phyloP scores from a whole-genome alignment of 2,329 filamentous ascomycete genomes.

The Dichotomopilus funicola region DNA sequence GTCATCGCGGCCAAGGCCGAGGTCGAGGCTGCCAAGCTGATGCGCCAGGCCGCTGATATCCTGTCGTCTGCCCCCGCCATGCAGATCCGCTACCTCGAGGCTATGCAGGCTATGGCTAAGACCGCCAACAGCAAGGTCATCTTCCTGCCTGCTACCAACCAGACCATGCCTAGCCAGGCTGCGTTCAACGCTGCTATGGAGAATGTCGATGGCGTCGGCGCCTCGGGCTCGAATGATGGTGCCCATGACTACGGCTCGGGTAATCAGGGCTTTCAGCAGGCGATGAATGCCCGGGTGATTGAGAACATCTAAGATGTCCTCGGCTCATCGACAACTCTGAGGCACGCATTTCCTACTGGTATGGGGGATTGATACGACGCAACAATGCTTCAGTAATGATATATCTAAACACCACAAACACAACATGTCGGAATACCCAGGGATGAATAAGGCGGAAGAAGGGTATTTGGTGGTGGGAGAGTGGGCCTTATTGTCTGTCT shows the following conservation, averaged over 20 bases:
- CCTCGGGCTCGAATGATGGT: constrained; percentile 40
- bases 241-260: constrained; percentile 18
- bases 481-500: background rate
- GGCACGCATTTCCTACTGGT: no score
- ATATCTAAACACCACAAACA: background rate
- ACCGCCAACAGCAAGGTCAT: constrained; percentile 82
- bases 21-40: constrained; percentile 92
- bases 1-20: constrained; percentile 96
- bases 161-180: constrained; percentile 46
- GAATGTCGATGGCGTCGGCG: constrained; percentile 25
- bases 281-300: constrained; percentile 73
- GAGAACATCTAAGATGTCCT: constrained; percentile 68
- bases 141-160: constrained; percentile 63
- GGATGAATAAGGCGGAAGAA: background rate
- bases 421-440: no score
- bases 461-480: background rate
- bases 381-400: background rate
- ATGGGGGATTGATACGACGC: background rate
- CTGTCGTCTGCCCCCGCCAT: constrained; percentile 87
- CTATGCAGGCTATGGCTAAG: constrained; percentile 99
- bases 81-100: constrained; percentile 97
- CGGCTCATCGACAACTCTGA: no score
- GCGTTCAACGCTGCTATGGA: constrained; percentile 41
- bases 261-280: constrained; percentile 64
- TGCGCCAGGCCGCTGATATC: constrained; percentile 90